phyloP scores from a whole-genome alignment of 202 grass and related monocot species.

The Miscanthus sacchariflorus region DNA sequence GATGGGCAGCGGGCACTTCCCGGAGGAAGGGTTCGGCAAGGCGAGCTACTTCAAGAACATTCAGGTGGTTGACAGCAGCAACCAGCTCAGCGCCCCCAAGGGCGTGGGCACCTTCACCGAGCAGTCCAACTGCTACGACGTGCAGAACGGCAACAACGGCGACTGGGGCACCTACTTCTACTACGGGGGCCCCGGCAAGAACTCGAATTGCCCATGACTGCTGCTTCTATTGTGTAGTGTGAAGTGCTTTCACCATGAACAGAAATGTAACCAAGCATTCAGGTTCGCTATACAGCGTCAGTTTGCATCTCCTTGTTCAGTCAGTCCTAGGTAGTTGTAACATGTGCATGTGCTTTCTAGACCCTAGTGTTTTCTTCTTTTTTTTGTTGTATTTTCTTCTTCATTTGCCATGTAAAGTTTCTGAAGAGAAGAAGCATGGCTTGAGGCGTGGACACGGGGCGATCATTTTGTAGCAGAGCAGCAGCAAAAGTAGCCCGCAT shows the following conservation, averaged over 20 bases:
- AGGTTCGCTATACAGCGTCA: constrained; percentile 38
- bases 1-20: constrained; percentile 71
- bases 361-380: neutral
- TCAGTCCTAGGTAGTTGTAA: constrained; percentile 37
- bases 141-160: constrained; percentile 66
- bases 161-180: constrained; percentile 88
- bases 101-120: constrained; percentile 64
- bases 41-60: constrained; percentile 86
- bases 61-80: constrained; percentile 72
- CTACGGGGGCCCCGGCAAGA: constrained; percentile 78
- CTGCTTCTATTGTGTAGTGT: neutral
- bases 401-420: constrained; percentile 35
- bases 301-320: constrained; percentile 14
- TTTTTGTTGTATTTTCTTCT: neutral
- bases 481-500: too few relatives aligned
- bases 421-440: constrained; percentile 47
- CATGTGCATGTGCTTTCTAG: constrained; percentile 51
- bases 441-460: neutral
- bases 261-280: constrained; percentile 44
- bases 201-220: constrained; percentile 65
- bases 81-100: constrained; percentile 62
- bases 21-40: constrained; percentile 75
- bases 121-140: constrained; percentile 74
- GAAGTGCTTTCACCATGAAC: neutral
- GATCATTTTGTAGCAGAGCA: too few relatives aligned